Percentiles rank a stretch among this genome's conserved stretches.
These are phyloP conservation scores for Phytophthora fragariae DNA, from an alignment of 352 stramenopile species.

Conservation along the genomic window DNA sequence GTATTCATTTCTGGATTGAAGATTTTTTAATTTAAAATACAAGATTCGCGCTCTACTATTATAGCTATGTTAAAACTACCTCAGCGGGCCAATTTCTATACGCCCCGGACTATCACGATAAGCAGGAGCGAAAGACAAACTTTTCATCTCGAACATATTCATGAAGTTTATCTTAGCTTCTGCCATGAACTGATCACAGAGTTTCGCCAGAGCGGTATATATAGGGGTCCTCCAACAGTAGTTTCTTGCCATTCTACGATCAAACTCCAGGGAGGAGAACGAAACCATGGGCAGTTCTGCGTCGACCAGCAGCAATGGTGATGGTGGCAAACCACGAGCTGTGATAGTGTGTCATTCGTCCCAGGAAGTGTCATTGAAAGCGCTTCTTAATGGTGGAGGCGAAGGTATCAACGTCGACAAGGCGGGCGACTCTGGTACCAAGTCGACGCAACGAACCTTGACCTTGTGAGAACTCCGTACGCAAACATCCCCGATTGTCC, in stretches of 20 bases:
- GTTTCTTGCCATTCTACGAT: background rate
- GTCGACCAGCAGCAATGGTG: constrained; percentile 17
- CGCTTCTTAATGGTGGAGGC: constrained; percentile 5
- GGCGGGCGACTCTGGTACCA: constrained; percentile 70
- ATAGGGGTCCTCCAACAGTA: background rate
- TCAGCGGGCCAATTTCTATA: too few relatives aligned
- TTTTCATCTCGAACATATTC: too few relatives aligned
- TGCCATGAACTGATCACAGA: background rate
- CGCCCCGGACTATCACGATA: too few relatives aligned
- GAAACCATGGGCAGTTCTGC: constrained; percentile 25
- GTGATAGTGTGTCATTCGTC: constrained; percentile 32
- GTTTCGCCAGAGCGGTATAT: background rate
- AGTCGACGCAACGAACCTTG: constrained; percentile 42
- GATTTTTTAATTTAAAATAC: too few relatives aligned
- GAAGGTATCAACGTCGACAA: constrained; percentile 13
- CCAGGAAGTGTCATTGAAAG: constrained; percentile 16
- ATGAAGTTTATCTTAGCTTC: background rate
- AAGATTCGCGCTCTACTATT: too few relatives aligned
- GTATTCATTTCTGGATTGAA: too few relatives aligned
- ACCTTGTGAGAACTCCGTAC: constrained; percentile 50
- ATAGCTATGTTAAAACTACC: too few relatives aligned
- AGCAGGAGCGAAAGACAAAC: too few relatives aligned
- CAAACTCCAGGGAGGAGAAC: background rate
- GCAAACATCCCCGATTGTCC: constrained; percentile 47
- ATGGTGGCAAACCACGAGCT: constrained; percentile 13